These are phyloP conservation scores for Puccinellia tenuiflora DNA, from an alignment of 176 grass and related monocot species.

Conservation along the genomic window DNA sequence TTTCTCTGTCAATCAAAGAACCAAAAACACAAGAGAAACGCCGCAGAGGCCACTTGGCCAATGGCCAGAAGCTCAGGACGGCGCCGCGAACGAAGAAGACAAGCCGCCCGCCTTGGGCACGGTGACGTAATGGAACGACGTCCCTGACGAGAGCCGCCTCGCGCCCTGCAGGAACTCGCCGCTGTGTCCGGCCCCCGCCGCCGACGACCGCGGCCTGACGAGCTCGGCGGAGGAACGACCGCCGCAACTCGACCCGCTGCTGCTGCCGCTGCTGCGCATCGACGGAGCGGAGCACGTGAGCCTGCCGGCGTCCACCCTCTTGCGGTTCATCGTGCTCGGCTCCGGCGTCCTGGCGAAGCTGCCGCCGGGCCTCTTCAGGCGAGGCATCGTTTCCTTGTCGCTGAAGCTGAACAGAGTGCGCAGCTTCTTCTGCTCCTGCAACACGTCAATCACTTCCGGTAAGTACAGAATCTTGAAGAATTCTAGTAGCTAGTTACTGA, in stretches of 20 bases:
- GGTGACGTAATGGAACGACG: background rate
- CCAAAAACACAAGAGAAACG: background rate
- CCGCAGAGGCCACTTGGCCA: background rate
- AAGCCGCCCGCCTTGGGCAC: background rate
- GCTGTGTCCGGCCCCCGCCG: background rate
- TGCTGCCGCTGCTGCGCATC: constrained; percentile 29
- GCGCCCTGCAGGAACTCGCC: constrained; percentile 15
- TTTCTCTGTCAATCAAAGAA: background rate
- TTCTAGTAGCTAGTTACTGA: background rate
- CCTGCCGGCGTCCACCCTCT: constrained; percentile 36
- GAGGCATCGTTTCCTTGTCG: constrained; percentile 63
- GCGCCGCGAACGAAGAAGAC: constrained; percentile 25
- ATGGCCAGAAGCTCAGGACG: constrained; percentile 1
- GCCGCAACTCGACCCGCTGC: constrained; percentile 1
- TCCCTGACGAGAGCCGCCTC: background rate
- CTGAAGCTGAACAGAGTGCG: constrained; percentile 36
- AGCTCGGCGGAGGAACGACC: background rate
- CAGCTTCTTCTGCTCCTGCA: constrained; percentile 70
- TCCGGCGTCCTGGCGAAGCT: constrained; percentile 35
- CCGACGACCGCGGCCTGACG: constrained; percentile 34
- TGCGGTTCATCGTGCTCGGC: constrained; percentile 33
- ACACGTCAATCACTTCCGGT: background rate
- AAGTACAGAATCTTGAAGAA: background rate
- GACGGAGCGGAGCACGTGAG: constrained; percentile 17
- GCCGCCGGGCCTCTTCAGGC: constrained; percentile 37